Evolutionary conservation across 1,284 basidiomycete species (phyloP), one percentile per base, ranked within the genome.

Genomic region (Nidula niveotomentosa): DNA sequence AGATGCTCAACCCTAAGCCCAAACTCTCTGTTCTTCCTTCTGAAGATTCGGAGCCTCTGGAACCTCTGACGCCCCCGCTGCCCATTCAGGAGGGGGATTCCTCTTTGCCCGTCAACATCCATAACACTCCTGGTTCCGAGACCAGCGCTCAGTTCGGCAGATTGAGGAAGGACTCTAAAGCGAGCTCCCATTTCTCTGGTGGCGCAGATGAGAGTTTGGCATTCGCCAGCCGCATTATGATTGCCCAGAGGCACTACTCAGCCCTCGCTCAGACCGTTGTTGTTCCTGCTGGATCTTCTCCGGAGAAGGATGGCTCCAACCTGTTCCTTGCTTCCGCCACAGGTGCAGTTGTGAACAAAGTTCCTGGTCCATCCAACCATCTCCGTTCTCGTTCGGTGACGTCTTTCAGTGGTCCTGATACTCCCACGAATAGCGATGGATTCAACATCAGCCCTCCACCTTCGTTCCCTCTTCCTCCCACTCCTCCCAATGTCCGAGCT

Each of bases 171-270:
- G 75, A 81, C 9, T 84, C 83, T 4, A 80, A 78, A 63, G 69
- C 76, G 2, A 84, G 81, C 54, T 83, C 84, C 10, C 76, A 78
- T 59, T 65, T 75, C 53, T 84, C 82, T 15, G 73, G 68, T 15
- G 73, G 62, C 15, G 37, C 37, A 1, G 80, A 83, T 45, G 85
- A 84, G 35, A 77, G 75, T 50, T 58, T 80, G 34, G 78, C 74
- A 0, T 78, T 76, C 57, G 76, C 77, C 6, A 81, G 80, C 39
- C 73, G 72, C 55, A 85, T 88, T 60, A 85, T 88, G 84, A 71
- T 85, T 54, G 86, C 85, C 0, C 83, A 88, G 62, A 76, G 82
- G 47, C 86, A 88, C 63, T 87, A 86, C 61, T 88, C 86, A 4
- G 70, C 85, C 1, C 71, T 88, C 48, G 86, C 86, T 0, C 82